Evolutionary conservation across 23 red algal species (phyloP).

Genomic region (Cyanidium caldarium): DNA sequence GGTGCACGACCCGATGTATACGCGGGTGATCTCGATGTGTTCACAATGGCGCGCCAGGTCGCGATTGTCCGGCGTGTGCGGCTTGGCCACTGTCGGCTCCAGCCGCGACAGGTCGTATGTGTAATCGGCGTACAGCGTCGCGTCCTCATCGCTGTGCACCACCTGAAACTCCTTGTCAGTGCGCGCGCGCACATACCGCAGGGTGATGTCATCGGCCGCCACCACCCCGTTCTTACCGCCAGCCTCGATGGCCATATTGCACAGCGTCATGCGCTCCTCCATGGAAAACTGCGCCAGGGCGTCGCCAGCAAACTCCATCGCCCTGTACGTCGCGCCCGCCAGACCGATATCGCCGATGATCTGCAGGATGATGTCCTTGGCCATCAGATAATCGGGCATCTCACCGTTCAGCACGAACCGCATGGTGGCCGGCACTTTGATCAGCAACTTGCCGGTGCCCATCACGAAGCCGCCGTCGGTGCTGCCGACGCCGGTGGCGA

Average conservation of each 20-base stretch:
- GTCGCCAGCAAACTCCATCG: conserved; percentile 89
- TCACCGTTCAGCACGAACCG: conserved; percentile 62
- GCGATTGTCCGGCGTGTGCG: conserved; percentile 87
- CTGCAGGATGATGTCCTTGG: conserved; percentile 92
- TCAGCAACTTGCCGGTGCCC: conserved; percentile 87
- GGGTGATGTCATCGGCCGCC: conserved; percentile 49
- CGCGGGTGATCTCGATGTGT: conserved; percentile 45
- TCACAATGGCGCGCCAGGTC: conserved; percentile 75
- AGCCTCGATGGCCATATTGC: conserved; percentile 99
- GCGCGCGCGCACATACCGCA: conserved; percentile 33
- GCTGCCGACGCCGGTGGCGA: conserved; percentile 95
- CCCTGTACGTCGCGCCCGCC: conserved; percentile 80
- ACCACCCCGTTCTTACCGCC: conserved; percentile 95
- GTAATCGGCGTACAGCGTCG: conserved; percentile 51
- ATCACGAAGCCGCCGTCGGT: conserved; percentile 88
- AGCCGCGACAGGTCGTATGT: conserved; percentile 37
- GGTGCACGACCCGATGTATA: conserved; percentile 95
- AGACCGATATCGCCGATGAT: conserved; percentile 95
- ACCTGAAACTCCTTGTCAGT: conserved; percentile 35
- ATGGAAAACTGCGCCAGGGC: conserved; percentile 59
- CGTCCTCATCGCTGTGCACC: conserved; percentile 47
- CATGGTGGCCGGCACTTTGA: conserved; percentile 95
- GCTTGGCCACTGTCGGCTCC: conserved; percentile 91
- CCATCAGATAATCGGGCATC: conserved; percentile 83
- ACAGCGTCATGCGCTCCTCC: conserved; percentile 85